A percentile compares a stretch with the other conserved stretches of the same genome.
These are phyloP conservation scores for Fusarium stilboides DNA, from an alignment of 2,329 filamentous ascomycete genomes.

Conservation along the genomic window DNA sequence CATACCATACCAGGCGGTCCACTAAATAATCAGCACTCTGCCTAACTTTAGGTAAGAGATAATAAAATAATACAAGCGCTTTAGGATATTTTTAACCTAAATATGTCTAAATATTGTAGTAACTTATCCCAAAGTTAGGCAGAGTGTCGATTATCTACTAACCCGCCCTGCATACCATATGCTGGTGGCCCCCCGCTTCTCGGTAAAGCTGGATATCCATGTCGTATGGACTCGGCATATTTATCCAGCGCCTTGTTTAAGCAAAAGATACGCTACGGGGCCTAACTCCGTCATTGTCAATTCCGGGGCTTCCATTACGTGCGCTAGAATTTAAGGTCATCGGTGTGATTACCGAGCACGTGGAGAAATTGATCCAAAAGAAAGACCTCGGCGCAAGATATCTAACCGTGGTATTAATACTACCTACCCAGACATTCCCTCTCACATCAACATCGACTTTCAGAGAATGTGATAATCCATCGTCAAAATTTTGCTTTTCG, in stretches of 20 bases:
- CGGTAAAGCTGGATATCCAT: conserved; percentile 9
- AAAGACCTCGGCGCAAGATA: conserved; percentile 33
- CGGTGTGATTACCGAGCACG: conserved; percentile 42
- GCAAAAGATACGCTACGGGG: conserved; percentile 10
- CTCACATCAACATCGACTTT: conserved; percentile 3
- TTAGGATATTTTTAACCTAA: no score
- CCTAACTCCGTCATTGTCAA: conserved; percentile 19
- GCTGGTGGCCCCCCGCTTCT: conserved; percentile 11
- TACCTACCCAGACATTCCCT: conserved; percentile 4
- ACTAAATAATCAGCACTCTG: no score
- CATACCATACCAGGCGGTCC: no score
- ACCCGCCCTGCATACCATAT: not conserved
- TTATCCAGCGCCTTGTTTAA: not conserved
- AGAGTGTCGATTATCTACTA: no score
- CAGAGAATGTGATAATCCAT: conserved; percentile 33
- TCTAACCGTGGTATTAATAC: not conserved
- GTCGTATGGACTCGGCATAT: not conserved
- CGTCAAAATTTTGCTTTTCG: not conserved
- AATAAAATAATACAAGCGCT: no score
- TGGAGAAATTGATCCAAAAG: conserved; percentile 34
- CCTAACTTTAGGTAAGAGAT: no score
- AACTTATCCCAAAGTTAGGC: no score
- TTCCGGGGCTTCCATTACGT: conserved; percentile 16
- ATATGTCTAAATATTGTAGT: no score
- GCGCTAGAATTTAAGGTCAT: conserved; percentile 21